These are phyloP conservation scores for Raffaelea deltoideospora DNA, from an alignment of 2,329 filamentous ascomycete species.

Conservation along the genomic window DNA sequence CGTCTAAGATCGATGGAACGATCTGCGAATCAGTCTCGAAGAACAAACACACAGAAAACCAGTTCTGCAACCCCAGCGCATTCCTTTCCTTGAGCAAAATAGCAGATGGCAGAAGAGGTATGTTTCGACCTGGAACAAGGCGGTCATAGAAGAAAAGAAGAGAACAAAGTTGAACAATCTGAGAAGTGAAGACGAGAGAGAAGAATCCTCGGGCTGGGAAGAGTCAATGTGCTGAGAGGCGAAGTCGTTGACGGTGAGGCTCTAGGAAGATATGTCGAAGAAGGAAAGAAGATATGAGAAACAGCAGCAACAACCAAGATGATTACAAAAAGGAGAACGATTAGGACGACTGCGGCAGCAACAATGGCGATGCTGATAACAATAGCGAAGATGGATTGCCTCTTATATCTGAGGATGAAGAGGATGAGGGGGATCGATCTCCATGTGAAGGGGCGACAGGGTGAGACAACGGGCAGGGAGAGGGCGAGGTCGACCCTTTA, in stretches of 20 bases:
- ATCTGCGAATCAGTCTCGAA: slow-evolving; percentile 5
- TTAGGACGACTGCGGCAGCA: neutral
- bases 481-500: slow-evolving; percentile 5
- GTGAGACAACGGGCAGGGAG: slow-evolving; percentile 1
- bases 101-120: neutral
- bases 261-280: neutral
- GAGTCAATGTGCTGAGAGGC: neutral
- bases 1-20: slow-evolving; percentile 1
- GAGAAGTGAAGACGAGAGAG: neutral
- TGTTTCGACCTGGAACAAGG: neutral
- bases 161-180: neutral
- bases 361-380: neutral
- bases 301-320: neutral
- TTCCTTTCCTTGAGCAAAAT: neutral
- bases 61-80: neutral
- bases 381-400: neutral
- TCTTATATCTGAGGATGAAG: neutral
- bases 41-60: neutral
- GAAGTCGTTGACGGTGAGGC: neutral
- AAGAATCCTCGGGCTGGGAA: too few relatives aligned
- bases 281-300: neutral
- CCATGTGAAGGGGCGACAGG: slow-evolving; percentile 2
- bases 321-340: neutral
- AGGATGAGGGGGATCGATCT: slow-evolving; percentile 3
- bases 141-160: neutral